These are phyloP conservation scores for Solanum pimpinellifolium DNA, from an alignment of 257 asterid species.

Conservation along the genomic window DNA sequence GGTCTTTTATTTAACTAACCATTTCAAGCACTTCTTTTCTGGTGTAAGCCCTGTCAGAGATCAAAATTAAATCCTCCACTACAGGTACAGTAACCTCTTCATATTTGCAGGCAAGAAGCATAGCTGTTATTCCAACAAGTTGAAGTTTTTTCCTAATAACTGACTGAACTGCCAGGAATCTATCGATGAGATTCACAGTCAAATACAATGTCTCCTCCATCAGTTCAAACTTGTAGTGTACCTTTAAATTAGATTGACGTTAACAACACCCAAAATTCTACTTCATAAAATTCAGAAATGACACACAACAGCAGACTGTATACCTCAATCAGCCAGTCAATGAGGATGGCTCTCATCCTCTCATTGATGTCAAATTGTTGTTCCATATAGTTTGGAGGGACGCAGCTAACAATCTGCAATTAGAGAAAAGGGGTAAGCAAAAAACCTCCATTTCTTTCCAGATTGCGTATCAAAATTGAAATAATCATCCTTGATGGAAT, in stretches of 20 bases:
- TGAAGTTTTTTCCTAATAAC: slow-evolving; percentile 78
- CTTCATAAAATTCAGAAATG: background rate
- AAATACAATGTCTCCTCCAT: slow-evolving; percentile 87
- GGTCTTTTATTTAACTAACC: slow-evolving; percentile 21
- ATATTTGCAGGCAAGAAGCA: slow-evolving; percentile 94
- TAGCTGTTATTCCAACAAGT: slow-evolving; percentile 81
- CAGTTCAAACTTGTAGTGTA: slow-evolving; percentile 92
- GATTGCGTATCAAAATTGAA: background rate
- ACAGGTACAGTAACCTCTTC: slow-evolving; percentile 96
- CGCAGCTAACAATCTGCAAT: slow-evolving; percentile 41
- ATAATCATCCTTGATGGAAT: background rate
- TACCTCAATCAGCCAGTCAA: slow-evolving; percentile 97
- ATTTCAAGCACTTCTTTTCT: slow-evolving; percentile 75
- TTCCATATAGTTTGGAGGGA: slow-evolving; percentile 54
- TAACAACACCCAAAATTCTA: background rate
- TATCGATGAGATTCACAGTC: slow-evolving; percentile 74
- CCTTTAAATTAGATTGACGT: slow-evolving; percentile 21
- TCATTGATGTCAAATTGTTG: slow-evolving; percentile 70
- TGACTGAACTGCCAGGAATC: slow-evolving; percentile 53
- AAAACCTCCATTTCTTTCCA: background rate
- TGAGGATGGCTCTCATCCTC: slow-evolving; percentile 76
- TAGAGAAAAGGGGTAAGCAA: background rate
- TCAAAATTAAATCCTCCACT: slow-evolving; percentile 78
- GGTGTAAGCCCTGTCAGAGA: slow-evolving; percentile 77
- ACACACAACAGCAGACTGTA: background rate